Base-by-base conservation (phyloP, 1,139 yeast species). In the Suhomyces maxii region DNA sequence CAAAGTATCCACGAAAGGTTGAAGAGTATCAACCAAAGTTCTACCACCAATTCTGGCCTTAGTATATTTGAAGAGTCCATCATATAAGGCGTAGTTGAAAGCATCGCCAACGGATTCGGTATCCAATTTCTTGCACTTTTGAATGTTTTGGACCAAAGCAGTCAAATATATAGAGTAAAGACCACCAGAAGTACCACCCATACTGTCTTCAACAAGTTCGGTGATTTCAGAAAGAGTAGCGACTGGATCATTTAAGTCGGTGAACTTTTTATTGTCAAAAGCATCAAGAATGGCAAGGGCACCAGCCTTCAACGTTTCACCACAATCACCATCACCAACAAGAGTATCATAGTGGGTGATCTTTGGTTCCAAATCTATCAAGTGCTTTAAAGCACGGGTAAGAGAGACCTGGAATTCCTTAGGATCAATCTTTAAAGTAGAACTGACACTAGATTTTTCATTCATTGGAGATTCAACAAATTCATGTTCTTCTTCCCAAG, bases 141-240 rank as follows among this genome's bases (percentile, higher is more conserved):
- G 65, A 33, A 75, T 55, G 40, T 67, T 53, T 48, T 69, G 69
- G 6, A 65, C 82, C 47, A 86, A 71, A 1, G 90, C 86, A 23
- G 88, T 79, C 52, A 91, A 75, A 67, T 74, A 89, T 47, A 91
- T 91, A 3, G 96, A 86, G 64, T 90, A 91, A 39, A 91, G 69
- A 0, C 97, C 98, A 45, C 98, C 98, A 1, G 96, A 88, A 0
- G 98, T 91, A 41, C 98, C 98, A 44, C 97, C 98, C 98, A 91
- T 91, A 32, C 83, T 84, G 46, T 84, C 85, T 61, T 91, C 97
- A 18, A 90, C 89, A 28, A 86, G 66, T 25, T 60, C 63, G 11
- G 97, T 89, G 45, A 75, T 71, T 23, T 53, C 58, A 5, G 70
- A 60, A 41, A 89, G 64, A 0, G 87, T 77, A 18, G 71, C 67